Percentiles rank a stretch among this genome's conserved stretches.
These are phyloP conservation scores for Bipolaris bicolor DNA, from an alignment of 2,329 filamentous ascomycete genomes.

Conservation along the genomic window DNA sequence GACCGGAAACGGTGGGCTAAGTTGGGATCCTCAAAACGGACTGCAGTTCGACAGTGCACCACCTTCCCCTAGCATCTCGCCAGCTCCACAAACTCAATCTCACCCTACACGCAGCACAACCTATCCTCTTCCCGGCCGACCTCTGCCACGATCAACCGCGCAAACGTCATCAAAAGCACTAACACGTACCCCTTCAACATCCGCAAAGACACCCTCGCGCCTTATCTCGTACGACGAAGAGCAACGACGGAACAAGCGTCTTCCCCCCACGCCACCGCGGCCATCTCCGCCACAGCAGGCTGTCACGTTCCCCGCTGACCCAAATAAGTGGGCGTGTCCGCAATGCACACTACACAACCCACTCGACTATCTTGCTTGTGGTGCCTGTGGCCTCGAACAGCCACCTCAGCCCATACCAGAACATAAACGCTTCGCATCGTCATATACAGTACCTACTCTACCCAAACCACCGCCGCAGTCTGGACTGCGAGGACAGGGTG, in stretches of 20 bases:
- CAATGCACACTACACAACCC: constrained; percentile 69
- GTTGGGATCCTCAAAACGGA: constrained; percentile 47
- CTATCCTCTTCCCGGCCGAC: constrained; percentile 33
- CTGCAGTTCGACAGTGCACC: constrained; percentile 54
- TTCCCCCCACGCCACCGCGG: constrained; percentile 41
- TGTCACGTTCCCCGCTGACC: constrained; percentile 31
- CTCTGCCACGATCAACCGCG: constrained; percentile 44
- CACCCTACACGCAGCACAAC: constrained; percentile 16
- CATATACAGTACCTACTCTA: constrained; percentile 31
- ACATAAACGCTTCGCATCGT: constrained; percentile 37
- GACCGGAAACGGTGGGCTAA: constrained; percentile 42
- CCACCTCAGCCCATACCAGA: constrained; percentile 51
- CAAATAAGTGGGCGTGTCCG: constrained; percentile 63
- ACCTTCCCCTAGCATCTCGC: constrained; percentile 53
- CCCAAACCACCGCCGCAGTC: constrained; percentile 43
- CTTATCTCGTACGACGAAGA: constrained; percentile 40
- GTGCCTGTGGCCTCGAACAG: constrained; percentile 64
- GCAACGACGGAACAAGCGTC: constrained; percentile 29
- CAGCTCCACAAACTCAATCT: constrained; percentile 32
- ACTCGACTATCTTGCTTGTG: constrained; percentile 64
- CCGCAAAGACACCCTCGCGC: constrained; percentile 26
- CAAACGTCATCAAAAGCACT: constrained; percentile 21
- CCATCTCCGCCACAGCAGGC: constrained; percentile 21
- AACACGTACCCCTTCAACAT: constrained; percentile 15
- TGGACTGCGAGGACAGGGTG: constrained; percentile 34